These are phyloP conservation scores for Botrytis galanthina DNA, from an alignment of 2,329 filamentous ascomycete species.

Conservation along the genomic window DNA sequence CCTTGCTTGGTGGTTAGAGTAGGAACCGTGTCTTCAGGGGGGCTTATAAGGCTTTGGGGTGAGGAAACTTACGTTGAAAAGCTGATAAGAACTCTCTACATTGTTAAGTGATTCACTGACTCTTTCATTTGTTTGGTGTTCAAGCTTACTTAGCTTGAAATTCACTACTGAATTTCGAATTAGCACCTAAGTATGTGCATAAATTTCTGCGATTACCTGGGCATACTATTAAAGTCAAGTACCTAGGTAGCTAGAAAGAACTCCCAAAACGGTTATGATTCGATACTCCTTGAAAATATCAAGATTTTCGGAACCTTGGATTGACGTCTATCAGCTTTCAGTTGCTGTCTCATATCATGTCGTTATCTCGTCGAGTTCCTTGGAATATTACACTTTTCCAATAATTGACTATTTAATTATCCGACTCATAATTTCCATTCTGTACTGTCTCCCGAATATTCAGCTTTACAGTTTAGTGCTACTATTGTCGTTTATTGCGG, in stretches of 20 bases:
- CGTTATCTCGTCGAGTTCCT: neutral
- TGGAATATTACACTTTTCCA: neutral
- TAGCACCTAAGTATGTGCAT: neutral
- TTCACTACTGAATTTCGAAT: neutral
- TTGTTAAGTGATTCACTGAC: neutral
- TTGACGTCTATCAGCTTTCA: neutral
- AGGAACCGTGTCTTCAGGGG: neutral
- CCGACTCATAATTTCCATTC: neutral
- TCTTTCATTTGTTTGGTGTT: neutral
- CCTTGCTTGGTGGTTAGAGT: accelerated
- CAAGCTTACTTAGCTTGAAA: neutral
- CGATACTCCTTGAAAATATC: neutral
- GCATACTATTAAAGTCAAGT: neutral
- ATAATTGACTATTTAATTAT: neutral
- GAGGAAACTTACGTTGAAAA: neutral
- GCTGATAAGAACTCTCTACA: neutral
- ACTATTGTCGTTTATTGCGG: neutral
- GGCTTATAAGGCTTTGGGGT: neutral
- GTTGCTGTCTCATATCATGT: accelerated
- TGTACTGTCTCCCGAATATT: neutral
- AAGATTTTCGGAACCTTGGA: neutral
- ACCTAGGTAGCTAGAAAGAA: neutral
- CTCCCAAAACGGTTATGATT: neutral
- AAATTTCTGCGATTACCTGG: no score
- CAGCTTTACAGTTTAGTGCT: neutral